Conservation (phyloP, 768 basidiomycete genomes). For the Tulasnella sp. region DNA sequence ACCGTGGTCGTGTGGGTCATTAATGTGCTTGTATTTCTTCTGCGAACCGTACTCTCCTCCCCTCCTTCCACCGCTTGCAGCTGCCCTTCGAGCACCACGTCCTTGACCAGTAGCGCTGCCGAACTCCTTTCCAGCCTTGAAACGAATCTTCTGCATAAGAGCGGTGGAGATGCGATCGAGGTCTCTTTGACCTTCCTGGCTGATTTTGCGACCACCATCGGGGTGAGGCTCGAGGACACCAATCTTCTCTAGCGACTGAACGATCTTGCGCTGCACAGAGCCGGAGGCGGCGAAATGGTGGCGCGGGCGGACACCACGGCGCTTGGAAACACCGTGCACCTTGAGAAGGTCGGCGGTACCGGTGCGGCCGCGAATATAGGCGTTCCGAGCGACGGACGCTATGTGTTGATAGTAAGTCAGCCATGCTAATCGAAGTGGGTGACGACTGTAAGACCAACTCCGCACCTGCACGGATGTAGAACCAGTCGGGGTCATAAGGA, state of each 20-base stretch:
- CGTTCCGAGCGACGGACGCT: slow-evolving; percentile 98
- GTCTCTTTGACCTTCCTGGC: slow-evolving; percentile 94
- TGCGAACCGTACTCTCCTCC: neutral
- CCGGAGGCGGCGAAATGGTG: slow-evolving; percentile 84
- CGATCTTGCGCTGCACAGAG: slow-evolving; percentile 87
- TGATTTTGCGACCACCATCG: slow-evolving; percentile 92
- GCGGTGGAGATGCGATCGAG: slow-evolving; percentile 90
- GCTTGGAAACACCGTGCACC: slow-evolving; percentile 93
- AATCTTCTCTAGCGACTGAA: slow-evolving; percentile 97
- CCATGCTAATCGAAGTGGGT: neutral
- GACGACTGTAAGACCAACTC: slow-evolving; percentile 23
- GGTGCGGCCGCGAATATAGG: slow-evolving; percentile 97
- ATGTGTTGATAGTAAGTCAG: slow-evolving; percentile 7
- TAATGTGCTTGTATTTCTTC: neutral
- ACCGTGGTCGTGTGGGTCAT: neutral
- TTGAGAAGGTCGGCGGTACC: slow-evolving; percentile 90
- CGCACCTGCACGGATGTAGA: slow-evolving; percentile 94
- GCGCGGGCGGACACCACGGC: slow-evolving; percentile 92
- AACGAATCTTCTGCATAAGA: slow-evolving; percentile 41
- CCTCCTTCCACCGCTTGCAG: neutral
- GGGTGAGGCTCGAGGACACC: slow-evolving; percentile 91
- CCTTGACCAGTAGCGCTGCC: neutral
- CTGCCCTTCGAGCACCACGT: neutral
- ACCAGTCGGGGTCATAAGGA: slow-evolving; percentile 99
- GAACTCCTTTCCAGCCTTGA: slow-evolving; percentile 7